These are phyloP conservation scores for Colletotrichum ledebouriae DNA, from an alignment of 2,329 filamentous ascomycete species.

Conservation along the genomic window DNA sequence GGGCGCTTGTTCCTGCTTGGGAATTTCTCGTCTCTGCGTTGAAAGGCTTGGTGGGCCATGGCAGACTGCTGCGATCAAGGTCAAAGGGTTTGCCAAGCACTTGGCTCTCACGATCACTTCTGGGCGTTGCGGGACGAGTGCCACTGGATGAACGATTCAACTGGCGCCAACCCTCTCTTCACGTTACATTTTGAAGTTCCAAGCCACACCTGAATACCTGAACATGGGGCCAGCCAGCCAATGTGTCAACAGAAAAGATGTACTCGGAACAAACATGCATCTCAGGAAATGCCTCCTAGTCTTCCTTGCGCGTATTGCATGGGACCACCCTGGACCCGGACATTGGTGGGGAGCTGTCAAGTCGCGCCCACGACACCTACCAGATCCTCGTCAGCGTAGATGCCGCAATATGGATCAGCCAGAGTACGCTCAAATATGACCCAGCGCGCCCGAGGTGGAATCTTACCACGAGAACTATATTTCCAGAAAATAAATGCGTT, in stretches of 20 bases:
- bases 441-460: conserved; percentile 22
- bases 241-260: conserved; percentile 21
- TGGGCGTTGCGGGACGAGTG: conserved; percentile 40
- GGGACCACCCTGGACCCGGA: conserved; percentile 4
- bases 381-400: conserved; percentile 11
- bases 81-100: conserved; percentile 34
- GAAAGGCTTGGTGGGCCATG: conserved; percentile 14
- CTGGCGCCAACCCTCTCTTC: conserved; percentile 22
- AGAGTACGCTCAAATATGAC: conserved; percentile 18
- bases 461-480: background rate
- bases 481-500: background rate
- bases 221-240: conserved; percentile 22
- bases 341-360: background rate
- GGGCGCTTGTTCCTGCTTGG: conserved; percentile 23
- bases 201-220: conserved; percentile 7
- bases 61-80: conserved; percentile 13
- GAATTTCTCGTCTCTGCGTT: conserved; percentile 6
- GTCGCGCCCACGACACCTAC: conserved; percentile 6
- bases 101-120: conserved; percentile 39
- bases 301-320: conserved; percentile 10
- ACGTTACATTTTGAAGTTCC: conserved; percentile 36
- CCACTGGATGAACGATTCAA: conserved; percentile 39
- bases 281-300: background rate
- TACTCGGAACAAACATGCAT: background rate
- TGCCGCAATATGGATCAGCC: conserved; percentile 6